These are phyloP conservation scores for Sarocladium kiliense DNA, from an alignment of 2,329 filamentous ascomycete species.

Conservation along the genomic window DNA sequence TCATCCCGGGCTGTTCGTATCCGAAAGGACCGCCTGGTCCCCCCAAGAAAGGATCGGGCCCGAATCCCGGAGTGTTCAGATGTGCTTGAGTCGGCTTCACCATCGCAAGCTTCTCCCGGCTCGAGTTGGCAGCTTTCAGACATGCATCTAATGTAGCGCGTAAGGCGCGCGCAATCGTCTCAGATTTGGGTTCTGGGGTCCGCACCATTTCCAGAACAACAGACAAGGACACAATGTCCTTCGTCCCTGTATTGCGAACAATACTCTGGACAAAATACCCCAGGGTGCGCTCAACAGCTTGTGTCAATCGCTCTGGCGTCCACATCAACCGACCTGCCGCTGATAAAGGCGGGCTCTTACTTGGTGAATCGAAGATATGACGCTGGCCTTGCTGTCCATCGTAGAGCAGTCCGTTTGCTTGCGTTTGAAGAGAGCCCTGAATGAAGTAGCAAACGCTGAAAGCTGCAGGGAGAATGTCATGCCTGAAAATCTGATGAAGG, in stretches of 20 bases:
- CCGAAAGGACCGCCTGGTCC: conserved; percentile 11
- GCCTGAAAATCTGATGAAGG: conserved; percentile 47
- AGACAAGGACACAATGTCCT: conserved; percentile 44
- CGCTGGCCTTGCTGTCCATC: conserved; percentile 23
- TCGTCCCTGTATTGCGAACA: conserved; percentile 39
- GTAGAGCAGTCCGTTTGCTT: conserved; percentile 22
- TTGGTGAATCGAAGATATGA: conserved; percentile 24
- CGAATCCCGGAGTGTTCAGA: not conserved
- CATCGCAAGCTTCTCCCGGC: conserved; percentile 27
- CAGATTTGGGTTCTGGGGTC: conserved; percentile 32
- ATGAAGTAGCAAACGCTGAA: conserved; percentile 53
- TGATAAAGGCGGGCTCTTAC: not conserved
- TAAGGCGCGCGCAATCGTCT: conserved; percentile 36
- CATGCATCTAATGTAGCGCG: conserved; percentile 39
- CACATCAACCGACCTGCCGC: conserved; percentile 25
- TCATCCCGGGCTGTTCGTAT: conserved; percentile 2
- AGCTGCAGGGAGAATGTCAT: conserved; percentile 50
- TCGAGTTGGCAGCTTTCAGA: conserved; percentile 37
- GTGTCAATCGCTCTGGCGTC: conserved; percentile 34
- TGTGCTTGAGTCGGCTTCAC: not conserved
- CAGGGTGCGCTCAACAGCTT: conserved; percentile 41
- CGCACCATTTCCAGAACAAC: conserved; percentile 42
- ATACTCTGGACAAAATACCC: conserved; percentile 40
- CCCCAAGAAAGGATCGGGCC: conserved; percentile 22
- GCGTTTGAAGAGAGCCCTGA: conserved; percentile 25